Percentiles rank a stretch among this genome's conserved stretches.
Evolutionary conservation across 176 grass and related monocot genomes (phyloP).

Genomic region (Oryza punctata): DNA sequence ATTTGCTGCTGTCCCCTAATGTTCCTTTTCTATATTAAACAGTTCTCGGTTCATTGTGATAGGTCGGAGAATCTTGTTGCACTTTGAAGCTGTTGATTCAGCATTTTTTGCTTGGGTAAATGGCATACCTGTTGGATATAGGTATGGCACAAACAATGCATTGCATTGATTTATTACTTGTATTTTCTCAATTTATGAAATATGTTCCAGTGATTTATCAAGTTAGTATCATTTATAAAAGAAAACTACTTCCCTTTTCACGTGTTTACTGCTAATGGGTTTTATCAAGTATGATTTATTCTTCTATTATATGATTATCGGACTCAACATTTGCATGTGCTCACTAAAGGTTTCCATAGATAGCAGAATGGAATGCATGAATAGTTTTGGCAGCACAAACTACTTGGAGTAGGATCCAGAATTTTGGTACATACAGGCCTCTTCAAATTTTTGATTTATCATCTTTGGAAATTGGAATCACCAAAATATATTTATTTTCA

Average conservation of each 20-base stretch:
- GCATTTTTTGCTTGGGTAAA: constrained; percentile 97
- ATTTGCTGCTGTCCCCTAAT: not conserved
- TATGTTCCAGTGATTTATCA: not conserved
- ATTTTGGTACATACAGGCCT: not conserved
- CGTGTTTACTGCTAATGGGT: not conserved
- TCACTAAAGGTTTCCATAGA: not conserved
- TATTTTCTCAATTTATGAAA: not conserved
- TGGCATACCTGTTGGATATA: constrained; percentile 77
- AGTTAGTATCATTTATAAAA: not conserved
- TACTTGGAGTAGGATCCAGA: constrained; percentile 13
- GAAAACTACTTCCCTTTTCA: constrained; percentile 13
- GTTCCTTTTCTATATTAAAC: not conserved
- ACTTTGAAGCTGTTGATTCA: constrained; percentile 97
- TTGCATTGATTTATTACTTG: not conserved
- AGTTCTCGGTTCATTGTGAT: constrained; percentile 35
- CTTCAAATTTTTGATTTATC: not conserved
- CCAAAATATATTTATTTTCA: not conserved
- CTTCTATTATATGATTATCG: not conserved
- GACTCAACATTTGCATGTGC: not conserved
- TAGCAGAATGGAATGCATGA: not conserved
- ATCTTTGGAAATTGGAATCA: not conserved
- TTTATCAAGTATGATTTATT: not conserved
- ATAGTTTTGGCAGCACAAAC: not conserved
- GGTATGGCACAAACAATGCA: constrained; percentile 45
- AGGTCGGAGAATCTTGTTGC: constrained; percentile 90